Conservation (phyloP, 495 filamentous ascomycete species). For the Podospora pseudoanserina region DNA sequence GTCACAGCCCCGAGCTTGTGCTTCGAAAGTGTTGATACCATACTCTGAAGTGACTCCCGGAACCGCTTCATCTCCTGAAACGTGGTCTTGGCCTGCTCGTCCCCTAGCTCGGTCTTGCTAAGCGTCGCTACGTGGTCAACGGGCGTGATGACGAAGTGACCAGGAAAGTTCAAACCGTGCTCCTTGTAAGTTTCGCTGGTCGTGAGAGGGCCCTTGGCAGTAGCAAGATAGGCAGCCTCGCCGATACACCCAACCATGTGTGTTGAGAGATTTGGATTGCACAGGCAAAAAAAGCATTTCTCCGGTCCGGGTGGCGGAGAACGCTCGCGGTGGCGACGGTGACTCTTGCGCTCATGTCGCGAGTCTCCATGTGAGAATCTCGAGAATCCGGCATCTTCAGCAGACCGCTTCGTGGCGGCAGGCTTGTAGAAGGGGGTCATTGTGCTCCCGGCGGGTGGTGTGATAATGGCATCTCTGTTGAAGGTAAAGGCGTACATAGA, state of each 20-base stretch:
- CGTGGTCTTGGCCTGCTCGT: constrained; percentile 52
- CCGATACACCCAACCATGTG: constrained; percentile 90
- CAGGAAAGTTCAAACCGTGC: constrained; percentile 64
- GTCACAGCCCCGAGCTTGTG: constrained; percentile 73
- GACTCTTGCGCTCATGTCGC: constrained; percentile 55
- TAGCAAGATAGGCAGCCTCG: constrained; percentile 79
- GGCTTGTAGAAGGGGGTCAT: constrained; percentile 57
- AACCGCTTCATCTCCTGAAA: constrained; percentile 79
- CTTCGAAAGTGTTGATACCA: constrained; percentile 55
- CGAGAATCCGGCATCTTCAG: constrained; percentile 55
- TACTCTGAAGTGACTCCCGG: constrained; percentile 64
- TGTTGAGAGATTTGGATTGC: constrained; percentile 72
- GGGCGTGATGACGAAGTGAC: constrained; percentile 89
- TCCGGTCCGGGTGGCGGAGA: constrained; percentile 65
- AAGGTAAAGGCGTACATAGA: constrained; percentile 87
- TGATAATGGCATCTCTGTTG: constrained; percentile 53
- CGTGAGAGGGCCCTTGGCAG: constrained; percentile 84
- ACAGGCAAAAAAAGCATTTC: constrained; percentile 91
- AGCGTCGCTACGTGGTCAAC: constrained; percentile 59
- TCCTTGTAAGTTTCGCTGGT: constrained; percentile 59
- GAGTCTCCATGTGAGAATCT: constrained; percentile 64
- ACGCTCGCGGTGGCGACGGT: constrained; percentile 43
- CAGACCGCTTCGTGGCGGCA: constrained; percentile 54
- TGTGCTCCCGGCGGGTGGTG: constrained; percentile 64
- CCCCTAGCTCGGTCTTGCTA: constrained; percentile 52